Evolutionary conservation across 768 basidiomycete species (phyloP).

Genomic region (Heimioporus sp.): DNA sequence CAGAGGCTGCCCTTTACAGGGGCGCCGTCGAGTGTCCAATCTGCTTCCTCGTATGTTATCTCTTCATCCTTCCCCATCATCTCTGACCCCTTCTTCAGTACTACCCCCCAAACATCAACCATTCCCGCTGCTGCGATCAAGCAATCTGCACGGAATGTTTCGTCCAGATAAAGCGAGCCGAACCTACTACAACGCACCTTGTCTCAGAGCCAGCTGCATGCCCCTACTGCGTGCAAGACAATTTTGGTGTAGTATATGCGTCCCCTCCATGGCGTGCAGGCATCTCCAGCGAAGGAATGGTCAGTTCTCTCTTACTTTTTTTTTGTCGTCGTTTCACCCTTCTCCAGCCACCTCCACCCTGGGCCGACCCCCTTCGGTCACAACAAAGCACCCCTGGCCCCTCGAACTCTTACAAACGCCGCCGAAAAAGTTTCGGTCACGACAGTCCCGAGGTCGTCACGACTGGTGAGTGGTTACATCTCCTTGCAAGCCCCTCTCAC

Average conservation of each 20-base stretch:
- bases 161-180: constrained; percentile 95
- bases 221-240: constrained; percentile 96
- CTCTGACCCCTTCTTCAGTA: constrained; percentile 56
- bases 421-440: constrained; percentile 85
- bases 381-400: constrained; percentile 38
- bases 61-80: constrained; percentile 7
- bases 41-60: constrained; percentile 83
- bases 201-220: constrained; percentile 97
- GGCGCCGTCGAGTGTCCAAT: constrained; percentile 95
- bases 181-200: constrained; percentile 92
- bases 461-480: constrained; percentile 53
- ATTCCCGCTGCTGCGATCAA: constrained; percentile 97
- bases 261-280: constrained; percentile 81
- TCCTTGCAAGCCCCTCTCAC: constrained; percentile 7
- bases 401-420: constrained; percentile 60
- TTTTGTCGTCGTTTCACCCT: background rate
- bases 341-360: constrained; percentile 39
- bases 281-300: constrained; percentile 70
- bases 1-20: constrained; percentile 80
- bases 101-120: constrained; percentile 96
- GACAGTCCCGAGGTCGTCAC: constrained; percentile 91
- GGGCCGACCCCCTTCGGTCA: constrained; percentile 54
- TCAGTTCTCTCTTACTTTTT: constrained; percentile 33
- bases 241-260: constrained; percentile 90
- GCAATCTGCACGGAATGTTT: constrained; percentile 99